phyloP scores from a whole-genome alignment of 768 basidiomycete genomes.

The Termitomyces heimii region DNA sequence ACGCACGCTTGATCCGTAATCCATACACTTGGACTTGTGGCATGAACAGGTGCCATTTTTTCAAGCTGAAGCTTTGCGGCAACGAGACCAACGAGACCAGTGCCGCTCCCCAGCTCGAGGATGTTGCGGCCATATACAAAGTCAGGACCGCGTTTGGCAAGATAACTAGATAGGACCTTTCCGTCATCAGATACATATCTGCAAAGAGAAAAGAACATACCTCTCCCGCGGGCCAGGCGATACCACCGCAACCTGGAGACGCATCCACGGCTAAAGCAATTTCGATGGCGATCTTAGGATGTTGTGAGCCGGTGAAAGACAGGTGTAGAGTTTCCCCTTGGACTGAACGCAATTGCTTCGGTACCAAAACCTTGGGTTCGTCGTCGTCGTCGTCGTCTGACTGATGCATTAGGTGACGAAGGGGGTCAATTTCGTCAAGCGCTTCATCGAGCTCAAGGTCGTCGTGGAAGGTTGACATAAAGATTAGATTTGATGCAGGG shows the following conservation, averaged over 20 bases:
- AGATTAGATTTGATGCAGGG: slow-evolving; percentile 4
- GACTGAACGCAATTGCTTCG: slow-evolving; percentile 47
- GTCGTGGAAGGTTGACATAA: slow-evolving; percentile 15
- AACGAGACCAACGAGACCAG: slow-evolving; percentile 87
- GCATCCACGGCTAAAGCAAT: slow-evolving; percentile 67
- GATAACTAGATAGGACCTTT: slow-evolving; percentile 76
- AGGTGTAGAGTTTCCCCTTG: slow-evolving; percentile 42
- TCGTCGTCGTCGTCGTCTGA: slow-evolving; percentile 22
- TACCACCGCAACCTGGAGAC: slow-evolving; percentile 84
- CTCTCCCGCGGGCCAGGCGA: slow-evolving; percentile 91
- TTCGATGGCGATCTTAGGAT: slow-evolving; percentile 23
- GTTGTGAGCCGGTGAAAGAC: slow-evolving; percentile 22
- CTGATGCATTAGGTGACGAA: slow-evolving; percentile 51
- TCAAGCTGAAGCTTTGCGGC: slow-evolving; percentile 47
- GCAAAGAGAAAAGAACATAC: slow-evolving; percentile 31
- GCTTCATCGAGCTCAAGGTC: slow-evolving; percentile 45
- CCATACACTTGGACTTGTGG: slow-evolving; percentile 48
- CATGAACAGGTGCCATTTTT: slow-evolving; percentile 21
- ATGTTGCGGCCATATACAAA: slow-evolving; percentile 52
- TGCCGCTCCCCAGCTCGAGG: slow-evolving; percentile 87
- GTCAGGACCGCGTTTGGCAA: slow-evolving; percentile 46
- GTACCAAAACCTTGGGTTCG: slow-evolving; percentile 33
- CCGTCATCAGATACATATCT: slow-evolving; percentile 6
- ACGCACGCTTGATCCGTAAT: slow-evolving; percentile 92
- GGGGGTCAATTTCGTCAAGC: slow-evolving; percentile 51